Evolutionary conservation across 805 yeast species (phyloP), one percentile per base, ranked within the genome.

Genomic region (Saturnispora halmiae): DNA sequence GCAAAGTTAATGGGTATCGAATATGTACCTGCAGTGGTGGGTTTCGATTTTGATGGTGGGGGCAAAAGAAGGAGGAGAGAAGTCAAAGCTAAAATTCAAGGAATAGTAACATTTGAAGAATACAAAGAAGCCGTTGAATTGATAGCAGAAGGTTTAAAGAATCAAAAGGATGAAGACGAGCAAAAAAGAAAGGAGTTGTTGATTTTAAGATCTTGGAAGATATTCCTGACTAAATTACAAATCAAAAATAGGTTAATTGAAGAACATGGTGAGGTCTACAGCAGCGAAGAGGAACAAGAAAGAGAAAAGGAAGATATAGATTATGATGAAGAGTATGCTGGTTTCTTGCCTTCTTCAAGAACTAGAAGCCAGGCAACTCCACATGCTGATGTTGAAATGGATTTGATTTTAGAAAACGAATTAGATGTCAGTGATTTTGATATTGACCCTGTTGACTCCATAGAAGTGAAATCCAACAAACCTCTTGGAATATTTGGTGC

Each of bases 11-110:
- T 88, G 9, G 75, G 72, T 0, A 69, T 90, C 6, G 95, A 85
- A 48, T 86, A 69, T 63, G 96, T 95, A 0, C 79, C 76, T 36
- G 97, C 96, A 0, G 88, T 87, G 2, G 79, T 80, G 2, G 85
- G 88, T 0, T 90, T 92, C 61, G 92, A 85, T 42, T 92, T 83
- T 60, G 50, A 48, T 3, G 52, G 54, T 1, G 71, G 67, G 22
- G 27, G 28, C 11, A 24, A 34, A 34, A 30, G 21, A 24, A 59
- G 61, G 32, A 56, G 66, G 32, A 44, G 50, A 8, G 49, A 55
- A 2, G 77, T 82, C 0, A 77, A 75, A 9, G 90, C 94, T 0
- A 65, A 67, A 40, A 70, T 77, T 31, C 76, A 78, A 4, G 97
- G 97, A 2, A 72, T 86, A 20, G 80, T 92, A 2, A 79, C 87